These are phyloP conservation scores for Claviceps sp. DNA, from an alignment of 2,329 filamentous ascomycete species.

Conservation along the genomic window DNA sequence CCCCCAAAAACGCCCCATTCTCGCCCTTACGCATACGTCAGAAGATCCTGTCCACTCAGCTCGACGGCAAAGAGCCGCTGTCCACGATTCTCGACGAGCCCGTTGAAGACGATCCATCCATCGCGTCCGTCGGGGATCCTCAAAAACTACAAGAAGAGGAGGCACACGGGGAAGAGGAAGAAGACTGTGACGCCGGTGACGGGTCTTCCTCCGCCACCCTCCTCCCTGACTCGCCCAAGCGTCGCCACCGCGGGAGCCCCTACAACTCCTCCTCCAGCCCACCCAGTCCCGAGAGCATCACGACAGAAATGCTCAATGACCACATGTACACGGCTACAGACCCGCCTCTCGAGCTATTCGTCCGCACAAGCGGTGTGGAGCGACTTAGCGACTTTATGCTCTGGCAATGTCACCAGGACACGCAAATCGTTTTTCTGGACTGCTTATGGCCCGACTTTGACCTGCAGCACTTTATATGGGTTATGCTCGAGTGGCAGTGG, in stretches of 20 bases:
- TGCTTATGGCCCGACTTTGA: constrained; percentile 96
- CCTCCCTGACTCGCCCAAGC: constrained; percentile 38
- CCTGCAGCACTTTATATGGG: constrained; percentile 82
- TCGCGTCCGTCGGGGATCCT: constrained; percentile 20
- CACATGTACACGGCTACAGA: constrained; percentile 81
- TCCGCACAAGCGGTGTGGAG: constrained; percentile 86
- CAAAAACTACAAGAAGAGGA: not conserved
- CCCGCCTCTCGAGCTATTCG: constrained; percentile 79
- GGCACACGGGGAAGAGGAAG: constrained; percentile 15
- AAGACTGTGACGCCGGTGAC: constrained; percentile 34
- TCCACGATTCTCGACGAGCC: constrained; percentile 32
- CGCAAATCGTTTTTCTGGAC: constrained; percentile 82
- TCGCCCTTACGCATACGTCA: constrained; percentile 79
- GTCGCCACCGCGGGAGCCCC: constrained; percentile 19
- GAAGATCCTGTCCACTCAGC: constrained; percentile 62
- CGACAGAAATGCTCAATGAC: constrained; percentile 62
- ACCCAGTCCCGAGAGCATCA: constrained; percentile 76
- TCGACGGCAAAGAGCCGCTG: constrained; percentile 32
- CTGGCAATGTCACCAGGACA: constrained; percentile 91
- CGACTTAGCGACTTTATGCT: constrained; percentile 96
- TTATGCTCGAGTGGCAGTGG: constrained; percentile 82
- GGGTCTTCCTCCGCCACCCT: constrained; percentile 42
- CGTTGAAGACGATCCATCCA: not conserved
- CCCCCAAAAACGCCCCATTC: constrained; percentile 56
- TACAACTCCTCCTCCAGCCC: constrained; percentile 25